These are phyloP conservation scores for Pythium rhizo-oryzae DNA, from an alignment of 352 stramenopile species.

Conservation along the genomic window DNA sequence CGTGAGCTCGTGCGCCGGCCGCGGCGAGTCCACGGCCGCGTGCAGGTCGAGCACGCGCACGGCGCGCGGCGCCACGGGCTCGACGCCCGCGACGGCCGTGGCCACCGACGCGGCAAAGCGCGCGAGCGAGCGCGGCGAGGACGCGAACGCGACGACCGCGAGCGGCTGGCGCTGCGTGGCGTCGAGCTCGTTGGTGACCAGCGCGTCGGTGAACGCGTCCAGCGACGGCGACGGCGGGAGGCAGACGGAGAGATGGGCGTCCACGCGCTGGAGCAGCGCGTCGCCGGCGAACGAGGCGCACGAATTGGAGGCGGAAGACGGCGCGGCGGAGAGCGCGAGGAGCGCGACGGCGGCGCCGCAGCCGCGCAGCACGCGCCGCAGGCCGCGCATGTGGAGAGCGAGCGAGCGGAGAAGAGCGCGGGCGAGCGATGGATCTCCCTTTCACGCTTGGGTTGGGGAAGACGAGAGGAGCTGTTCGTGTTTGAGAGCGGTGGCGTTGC, in stretches of 20 bases:
- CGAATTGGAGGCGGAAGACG: background rate
- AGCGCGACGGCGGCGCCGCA: background rate
- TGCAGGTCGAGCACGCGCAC: slow-evolving; percentile 34
- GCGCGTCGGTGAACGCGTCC: slow-evolving; percentile 44
- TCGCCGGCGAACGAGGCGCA: slow-evolving; percentile 30
- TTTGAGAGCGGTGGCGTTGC: no score
- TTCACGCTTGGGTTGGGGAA: no score
- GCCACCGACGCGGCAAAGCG: slow-evolving; percentile 38
- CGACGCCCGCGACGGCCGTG: slow-evolving; percentile 30
- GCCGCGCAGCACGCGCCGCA: background rate
- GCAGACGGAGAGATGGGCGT: slow-evolving; percentile 38
- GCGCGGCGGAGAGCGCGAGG: background rate
- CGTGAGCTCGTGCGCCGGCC: slow-evolving; percentile 54
- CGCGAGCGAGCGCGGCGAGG: slow-evolving; percentile 38
- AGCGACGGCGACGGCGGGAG: slow-evolving; percentile 31
- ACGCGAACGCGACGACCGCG: slow-evolving; percentile 58
- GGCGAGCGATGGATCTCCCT: no score
- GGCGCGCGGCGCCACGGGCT: background rate
- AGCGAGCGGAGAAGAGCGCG: no score
- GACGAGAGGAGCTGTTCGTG: no score
- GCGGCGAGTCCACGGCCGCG: slow-evolving; percentile 25
- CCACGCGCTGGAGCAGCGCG: slow-evolving; percentile 48
- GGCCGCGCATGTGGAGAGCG: no score
- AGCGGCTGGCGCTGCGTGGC: slow-evolving; percentile 41
- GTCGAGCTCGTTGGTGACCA: slow-evolving; percentile 59